phyloP scores from a whole-genome alignment of 2,329 filamentous ascomycete genomes.

The Phyllosticta citriasiana region DNA sequence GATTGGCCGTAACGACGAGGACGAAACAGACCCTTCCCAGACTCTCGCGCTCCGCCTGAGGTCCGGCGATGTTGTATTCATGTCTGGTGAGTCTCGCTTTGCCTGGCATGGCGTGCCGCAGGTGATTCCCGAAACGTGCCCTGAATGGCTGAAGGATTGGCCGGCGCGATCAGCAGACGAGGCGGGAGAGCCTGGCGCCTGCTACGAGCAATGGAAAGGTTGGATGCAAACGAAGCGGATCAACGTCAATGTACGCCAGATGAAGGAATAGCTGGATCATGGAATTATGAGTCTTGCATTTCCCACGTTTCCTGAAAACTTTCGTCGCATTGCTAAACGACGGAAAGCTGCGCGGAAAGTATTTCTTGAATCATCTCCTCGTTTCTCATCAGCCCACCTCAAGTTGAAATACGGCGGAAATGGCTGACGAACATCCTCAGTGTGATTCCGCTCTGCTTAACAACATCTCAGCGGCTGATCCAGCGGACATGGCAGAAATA shows the following conservation, averaged over 20 bases:
- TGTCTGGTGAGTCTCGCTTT: slow-evolving; percentile 71
- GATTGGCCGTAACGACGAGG: slow-evolving; percentile 54
- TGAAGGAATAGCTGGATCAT: slow-evolving; percentile 42
- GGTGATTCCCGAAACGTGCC: slow-evolving; percentile 70
- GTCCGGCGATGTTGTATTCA: slow-evolving; percentile 84
- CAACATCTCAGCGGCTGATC: too few species aligned
- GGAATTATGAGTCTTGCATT: too few species aligned
- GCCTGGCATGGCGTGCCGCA: slow-evolving; percentile 96
- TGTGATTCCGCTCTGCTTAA: too few species aligned
- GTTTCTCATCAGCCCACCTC: too few species aligned
- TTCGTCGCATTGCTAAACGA: too few species aligned
- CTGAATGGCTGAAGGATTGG: slow-evolving; percentile 64
- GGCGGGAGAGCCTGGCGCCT: slow-evolving; percentile 15
- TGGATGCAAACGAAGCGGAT: slow-evolving; percentile 86
- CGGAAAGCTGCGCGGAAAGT: too few species aligned
- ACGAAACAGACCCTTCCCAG: slow-evolving; percentile 21
- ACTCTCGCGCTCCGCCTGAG: slow-evolving; percentile 54
- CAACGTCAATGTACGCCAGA: slow-evolving; percentile 88
- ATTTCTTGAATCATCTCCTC: too few species aligned
- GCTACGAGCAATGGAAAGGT: slow-evolving; percentile 60
- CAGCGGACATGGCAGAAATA: too few species aligned
- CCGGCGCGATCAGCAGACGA: slow-evolving; percentile 37
- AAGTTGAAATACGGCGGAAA: too few species aligned
- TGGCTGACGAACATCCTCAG: too few species aligned
- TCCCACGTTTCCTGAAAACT: too few species aligned